Conservation (phyloP, 2,329 filamentous ascomycete genomes). For the Fonsecaea nubica region DNA sequence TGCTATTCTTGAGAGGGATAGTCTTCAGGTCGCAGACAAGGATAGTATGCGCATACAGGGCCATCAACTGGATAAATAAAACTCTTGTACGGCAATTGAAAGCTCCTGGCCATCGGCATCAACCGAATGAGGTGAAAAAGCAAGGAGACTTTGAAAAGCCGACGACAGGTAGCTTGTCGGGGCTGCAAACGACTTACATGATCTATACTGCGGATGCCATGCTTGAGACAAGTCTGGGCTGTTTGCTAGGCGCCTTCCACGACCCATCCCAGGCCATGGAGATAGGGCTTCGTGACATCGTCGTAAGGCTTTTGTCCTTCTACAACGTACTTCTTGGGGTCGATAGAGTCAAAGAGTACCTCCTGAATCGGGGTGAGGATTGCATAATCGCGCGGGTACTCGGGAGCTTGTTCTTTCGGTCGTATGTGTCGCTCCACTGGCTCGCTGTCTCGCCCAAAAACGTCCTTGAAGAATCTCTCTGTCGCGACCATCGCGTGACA, state of each 20-base stretch:
- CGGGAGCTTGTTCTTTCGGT: background rate
- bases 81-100: no score
- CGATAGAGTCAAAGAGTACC: slow-evolving; percentile 10
- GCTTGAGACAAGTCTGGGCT: background rate
- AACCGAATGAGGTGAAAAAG: slow-evolving; percentile 16
- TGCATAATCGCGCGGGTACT: slow-evolving; percentile 8
- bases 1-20: no score
- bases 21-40: no score
- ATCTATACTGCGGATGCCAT: slow-evolving; percentile 8
- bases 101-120: no score
- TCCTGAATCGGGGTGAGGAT: slow-evolving; percentile 9
- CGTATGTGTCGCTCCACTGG: background rate
- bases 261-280: background rate
- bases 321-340: slow-evolving; percentile 11
- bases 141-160: slow-evolving; percentile 6
- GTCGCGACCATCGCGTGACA: no score
- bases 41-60: no score
- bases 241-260: slow-evolving; percentile 9
- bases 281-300: background rate
- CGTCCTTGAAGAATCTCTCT: slow-evolving; percentile 7
- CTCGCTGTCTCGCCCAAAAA: background rate
- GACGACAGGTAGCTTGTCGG: background rate
- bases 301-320: slow-evolving; percentile 3
- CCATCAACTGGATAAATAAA: no score
- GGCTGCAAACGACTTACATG: slow-evolving; percentile 11